Percentiles rank a stretch among this genome's conserved stretches.
phyloP scores from a whole-genome alignment of 2,329 filamentous ascomycete genomes.

The Juglanconis oblonga region DNA sequence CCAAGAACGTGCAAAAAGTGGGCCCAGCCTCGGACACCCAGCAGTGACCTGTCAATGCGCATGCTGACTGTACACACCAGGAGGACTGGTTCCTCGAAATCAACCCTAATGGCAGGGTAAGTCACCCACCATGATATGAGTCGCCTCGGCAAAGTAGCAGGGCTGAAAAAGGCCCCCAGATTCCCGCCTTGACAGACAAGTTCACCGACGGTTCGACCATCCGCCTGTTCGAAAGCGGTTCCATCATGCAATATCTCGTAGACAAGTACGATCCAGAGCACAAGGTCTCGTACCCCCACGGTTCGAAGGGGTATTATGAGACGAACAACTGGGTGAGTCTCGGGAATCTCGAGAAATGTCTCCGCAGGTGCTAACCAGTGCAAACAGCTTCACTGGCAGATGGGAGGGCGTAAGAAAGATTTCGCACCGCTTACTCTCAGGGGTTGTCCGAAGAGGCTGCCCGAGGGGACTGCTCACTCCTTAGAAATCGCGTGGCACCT shows the following conservation, averaged over 20 bases:
- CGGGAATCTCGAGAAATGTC: too few relatives aligned
- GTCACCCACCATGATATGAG: background rate
- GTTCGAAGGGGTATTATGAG: conserved; percentile 73
- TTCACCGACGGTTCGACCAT: conserved; percentile 69
- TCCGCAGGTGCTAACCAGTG: background rate
- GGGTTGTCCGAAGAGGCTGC: background rate
- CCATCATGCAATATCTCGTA: conserved; percentile 76
- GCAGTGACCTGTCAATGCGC: background rate
- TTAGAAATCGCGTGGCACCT: background rate
- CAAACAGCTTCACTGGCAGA: conserved; percentile 65
- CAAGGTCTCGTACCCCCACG: conserved; percentile 73
- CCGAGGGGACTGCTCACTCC: background rate
- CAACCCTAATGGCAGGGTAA: conserved; percentile 59
- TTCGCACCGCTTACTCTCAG: background rate
- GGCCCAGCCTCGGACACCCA: background rate
- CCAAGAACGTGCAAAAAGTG: conserved; percentile 59
- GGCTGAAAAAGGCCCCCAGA: conserved; percentile 42
- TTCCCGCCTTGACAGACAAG: conserved; percentile 77
- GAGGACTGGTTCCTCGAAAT: conserved; percentile 66
- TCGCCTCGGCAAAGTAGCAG: background rate
- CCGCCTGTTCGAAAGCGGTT: conserved; percentile 73
- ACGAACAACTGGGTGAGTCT: conserved; percentile 66
- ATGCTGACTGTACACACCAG: conserved; percentile 3
- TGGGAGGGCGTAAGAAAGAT: conserved; percentile 53
- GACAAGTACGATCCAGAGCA: conserved; percentile 75